Evolutionary conservation across 129 eudicot genomes (phyloP), one percentile per base, ranked within the genome.

Genomic region (Artemisia tridentata): DNA sequence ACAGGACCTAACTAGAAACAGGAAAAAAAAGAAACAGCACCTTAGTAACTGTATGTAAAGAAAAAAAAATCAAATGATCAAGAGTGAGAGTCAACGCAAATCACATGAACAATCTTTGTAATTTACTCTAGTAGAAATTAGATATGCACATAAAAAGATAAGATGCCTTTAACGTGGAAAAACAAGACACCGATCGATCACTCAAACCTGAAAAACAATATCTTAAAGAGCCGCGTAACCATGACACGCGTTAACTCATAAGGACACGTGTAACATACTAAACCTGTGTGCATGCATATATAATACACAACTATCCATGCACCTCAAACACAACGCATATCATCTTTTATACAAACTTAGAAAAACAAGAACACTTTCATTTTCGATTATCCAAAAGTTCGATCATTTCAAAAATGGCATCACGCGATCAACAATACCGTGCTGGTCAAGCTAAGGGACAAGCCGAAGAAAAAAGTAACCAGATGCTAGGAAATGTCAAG

Each of bases 391-490:
- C 15, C 15, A 49, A 49, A 48, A 50, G 15, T 38, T 16, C n/a
- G 8, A 15, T 57, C 45, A 38, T 3, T 61, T 29, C 31, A 12
- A 59, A 64, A 48, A 88, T 88, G 91, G 74, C 95, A 16, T 77
- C 88, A 16, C 79, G 75, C 15, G 79, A 80, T 2, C 73, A 67
- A 34, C 74, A 80, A 70, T 83, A 68, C 84, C 64, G 50, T 14
- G 91, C 84, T 62, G 96, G 89, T 20, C 91, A 88, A 81, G 82
- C 78, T 75, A 83, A 86, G 58, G 91, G 96, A 10, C 87, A 71
- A 46, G 74, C 89, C 14, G 75, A 83, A 80, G 91, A 74, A 68
- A 86, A 83, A 17, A 80, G 84, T 48, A 61, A 86, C 0, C 88
- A 83, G 41, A 41, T 73, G 77, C n/a, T 63, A 38, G 88, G 77